A percentile compares a stretch with the other conserved stretches of the same genome.
phyloP scores from a whole-genome alignment of 352 stramenopile species.

The Pythium sp. region DNA sequence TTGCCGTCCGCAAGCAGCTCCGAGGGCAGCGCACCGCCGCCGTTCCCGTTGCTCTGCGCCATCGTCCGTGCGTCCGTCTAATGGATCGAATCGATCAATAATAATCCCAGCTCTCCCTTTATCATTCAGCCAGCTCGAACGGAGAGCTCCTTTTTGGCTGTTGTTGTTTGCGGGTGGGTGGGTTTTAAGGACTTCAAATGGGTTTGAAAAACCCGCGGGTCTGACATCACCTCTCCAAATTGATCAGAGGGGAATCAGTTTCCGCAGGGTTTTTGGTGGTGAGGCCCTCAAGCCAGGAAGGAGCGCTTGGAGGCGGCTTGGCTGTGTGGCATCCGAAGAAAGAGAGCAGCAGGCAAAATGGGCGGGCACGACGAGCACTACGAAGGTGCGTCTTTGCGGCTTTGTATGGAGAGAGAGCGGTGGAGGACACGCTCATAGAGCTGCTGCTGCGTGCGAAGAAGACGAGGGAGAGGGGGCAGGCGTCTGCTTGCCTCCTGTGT shows the following conservation, averaged over 20 bases:
- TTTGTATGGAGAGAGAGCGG: background rate
- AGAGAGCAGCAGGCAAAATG: slow-evolving; percentile 43
- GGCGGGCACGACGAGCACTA: slow-evolving; percentile 57
- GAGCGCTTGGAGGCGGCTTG: slow-evolving; percentile 21
- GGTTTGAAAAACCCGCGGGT: background rate
- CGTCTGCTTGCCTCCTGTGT: background rate
- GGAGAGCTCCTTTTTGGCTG: background rate
- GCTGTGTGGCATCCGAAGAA: slow-evolving; percentile 32
- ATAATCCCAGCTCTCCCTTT: background rate
- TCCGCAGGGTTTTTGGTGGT: slow-evolving; percentile 1
- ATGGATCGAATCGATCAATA: slow-evolving; percentile 2
- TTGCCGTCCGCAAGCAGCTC: slow-evolving; percentile 65
- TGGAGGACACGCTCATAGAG: background rate
- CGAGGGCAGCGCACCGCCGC: slow-evolving; percentile 30
- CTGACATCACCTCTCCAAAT: background rate
- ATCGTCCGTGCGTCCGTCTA: slow-evolving; percentile 6
- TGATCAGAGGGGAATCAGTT: background rate
- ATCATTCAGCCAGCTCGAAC: background rate
- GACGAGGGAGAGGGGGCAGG: background rate
- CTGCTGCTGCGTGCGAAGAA: background rate
- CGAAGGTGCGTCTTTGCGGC: slow-evolving; percentile 39
- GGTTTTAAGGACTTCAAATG: background rate
- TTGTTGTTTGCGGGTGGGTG: background rate
- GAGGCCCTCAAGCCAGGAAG: slow-evolving; percentile 16
- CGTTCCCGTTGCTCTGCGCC: slow-evolving; percentile 15